Evolutionary conservation across 1,284 basidiomycete species (phyloP), one percentile per base, ranked within the genome.

Genomic region (Moesziomyces parantarcticus): DNA sequence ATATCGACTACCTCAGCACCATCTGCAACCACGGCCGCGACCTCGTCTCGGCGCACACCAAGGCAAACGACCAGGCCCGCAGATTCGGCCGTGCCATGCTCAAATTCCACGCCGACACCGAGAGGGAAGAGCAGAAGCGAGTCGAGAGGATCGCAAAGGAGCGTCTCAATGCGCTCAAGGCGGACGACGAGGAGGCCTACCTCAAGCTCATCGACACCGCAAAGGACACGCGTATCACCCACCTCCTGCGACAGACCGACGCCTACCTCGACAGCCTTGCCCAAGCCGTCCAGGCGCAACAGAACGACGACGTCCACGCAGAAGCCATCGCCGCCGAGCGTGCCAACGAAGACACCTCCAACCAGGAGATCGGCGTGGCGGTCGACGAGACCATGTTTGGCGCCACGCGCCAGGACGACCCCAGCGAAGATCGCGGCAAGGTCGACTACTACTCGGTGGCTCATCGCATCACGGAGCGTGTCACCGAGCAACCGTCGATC

Each of bases 141-240:
- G 92, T 99, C 76, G 97, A 99, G 85, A 88, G 94, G 65, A 90
- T 99, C 51, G 92, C 93, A 50, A 99, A 98, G 87, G 97, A 99
- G 85, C 94, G 96, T 93, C 88, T 99, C 76, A 95, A 94, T 86
- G 97, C 97, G 21, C 89, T 99, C 75, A 95, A 96, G 86, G 92
- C 92, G 43, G 95, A 99, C 84, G 96, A 99, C 87, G 97, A 99
- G 87, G 97, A 98, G 85, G 96, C 94, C 20, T 99, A 99, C 85
- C 92, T 99, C 88, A 96, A 95, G 84, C 91, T 99, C 78, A 95
- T 99, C 80, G 97, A 99, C 85, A 97, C 96, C 40, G 97, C 96
- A 69, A 99, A 99, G 85, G 97, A 99, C 81, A 98, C 96, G 16
- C 92, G 97, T 86, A 99, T 99, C 85, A 97, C 95, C 0, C 97